Percentiles rank a stretch among this genome's conserved stretches.
phyloP scores from a whole-genome alignment of 306 rosid species.

The Comarum palustre region DNA sequence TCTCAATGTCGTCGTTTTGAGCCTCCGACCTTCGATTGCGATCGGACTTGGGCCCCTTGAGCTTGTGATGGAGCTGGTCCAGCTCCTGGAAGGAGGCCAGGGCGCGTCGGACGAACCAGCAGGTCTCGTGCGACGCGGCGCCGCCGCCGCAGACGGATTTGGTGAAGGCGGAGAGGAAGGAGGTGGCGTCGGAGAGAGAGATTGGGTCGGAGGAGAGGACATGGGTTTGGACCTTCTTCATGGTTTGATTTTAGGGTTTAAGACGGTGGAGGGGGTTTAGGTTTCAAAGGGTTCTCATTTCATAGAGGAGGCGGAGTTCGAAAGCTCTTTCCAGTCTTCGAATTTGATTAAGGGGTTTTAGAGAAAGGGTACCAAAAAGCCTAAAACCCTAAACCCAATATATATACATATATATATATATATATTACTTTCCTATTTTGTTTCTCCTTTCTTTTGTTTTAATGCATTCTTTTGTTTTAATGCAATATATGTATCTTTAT shows the following conservation, averaged over 20 bases:
- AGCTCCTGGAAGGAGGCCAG: slow-evolving; percentile 46
- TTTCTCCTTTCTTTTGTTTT: too few species aligned
- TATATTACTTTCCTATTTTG: too few species aligned
- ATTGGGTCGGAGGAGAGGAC: slow-evolving; percentile 40
- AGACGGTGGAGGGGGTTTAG: neutral
- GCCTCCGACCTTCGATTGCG: slow-evolving; percentile 18
- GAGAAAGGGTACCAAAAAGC: neutral
- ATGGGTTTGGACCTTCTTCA: slow-evolving; percentile 33
- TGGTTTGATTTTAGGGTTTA: slow-evolving; percentile 3
- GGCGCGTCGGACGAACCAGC: slow-evolving; percentile 46
- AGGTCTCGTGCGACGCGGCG: slow-evolving; percentile 29
- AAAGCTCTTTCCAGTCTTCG: too few species aligned
- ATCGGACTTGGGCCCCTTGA: slow-evolving; percentile 14
- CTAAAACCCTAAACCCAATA: neutral
- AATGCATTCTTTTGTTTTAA: too few species aligned
- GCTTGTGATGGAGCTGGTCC: slow-evolving; percentile 40
- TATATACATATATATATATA: too few species aligned
- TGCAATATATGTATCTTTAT: too few species aligned
- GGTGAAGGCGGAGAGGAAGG: slow-evolving; percentile 32
- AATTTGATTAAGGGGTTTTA: neutral
- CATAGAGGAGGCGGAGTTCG: neutral
- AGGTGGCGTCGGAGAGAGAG: slow-evolving; percentile 45
- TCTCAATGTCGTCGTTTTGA: slow-evolving; percentile 15
- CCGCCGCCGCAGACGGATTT: slow-evolving; percentile 12
- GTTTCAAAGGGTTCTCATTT: neutral